Conservation (phyloP, 2,329 filamentous ascomycete species). For the Thelonectria rubi region DNA sequence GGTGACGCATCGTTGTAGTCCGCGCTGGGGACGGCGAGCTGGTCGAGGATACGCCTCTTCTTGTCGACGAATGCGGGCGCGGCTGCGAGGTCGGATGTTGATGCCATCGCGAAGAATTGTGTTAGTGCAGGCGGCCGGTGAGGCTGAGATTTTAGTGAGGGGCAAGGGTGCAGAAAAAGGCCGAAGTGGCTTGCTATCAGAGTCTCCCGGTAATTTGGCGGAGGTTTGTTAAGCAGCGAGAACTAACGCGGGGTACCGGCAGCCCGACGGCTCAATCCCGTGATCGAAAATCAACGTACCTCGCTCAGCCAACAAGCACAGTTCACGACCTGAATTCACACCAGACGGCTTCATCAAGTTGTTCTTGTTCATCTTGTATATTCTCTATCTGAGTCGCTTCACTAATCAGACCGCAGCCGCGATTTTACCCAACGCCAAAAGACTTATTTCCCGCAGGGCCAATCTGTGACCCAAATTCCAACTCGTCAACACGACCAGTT, state of each 20-base stretch:
- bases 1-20: conserved; percentile 87
- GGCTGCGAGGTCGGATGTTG: conserved; percentile 38
- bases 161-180: conserved; percentile 20
- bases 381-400: conserved; percentile 28
- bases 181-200: conserved; percentile 23
- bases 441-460: conserved; percentile 28
- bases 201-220: conserved; percentile 2
- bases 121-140: conserved; percentile 22
- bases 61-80: conserved; percentile 61
- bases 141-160: conserved; percentile 37
- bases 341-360: conserved; percentile 11
- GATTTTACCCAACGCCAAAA: conserved; percentile 37
- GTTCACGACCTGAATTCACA: conserved; percentile 9
- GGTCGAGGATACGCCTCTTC: conserved; percentile 77
- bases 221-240: conserved; percentile 29
- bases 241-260: conserved; percentile 38
- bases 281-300: conserved; percentile 38
- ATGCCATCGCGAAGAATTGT: conserved; percentile 36
- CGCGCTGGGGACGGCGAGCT: conserved; percentile 72
- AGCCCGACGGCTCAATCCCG: conserved; percentile 24
- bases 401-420: conserved; percentile 27
- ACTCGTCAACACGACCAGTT: conserved; percentile 25
- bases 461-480: conserved; percentile 19
- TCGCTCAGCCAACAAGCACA: conserved; percentile 10
- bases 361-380: conserved; percentile 26